These are phyloP conservation scores for Colletotrichum eleusines DNA, from an alignment of 2,329 filamentous ascomycete species.

Conservation along the genomic window DNA sequence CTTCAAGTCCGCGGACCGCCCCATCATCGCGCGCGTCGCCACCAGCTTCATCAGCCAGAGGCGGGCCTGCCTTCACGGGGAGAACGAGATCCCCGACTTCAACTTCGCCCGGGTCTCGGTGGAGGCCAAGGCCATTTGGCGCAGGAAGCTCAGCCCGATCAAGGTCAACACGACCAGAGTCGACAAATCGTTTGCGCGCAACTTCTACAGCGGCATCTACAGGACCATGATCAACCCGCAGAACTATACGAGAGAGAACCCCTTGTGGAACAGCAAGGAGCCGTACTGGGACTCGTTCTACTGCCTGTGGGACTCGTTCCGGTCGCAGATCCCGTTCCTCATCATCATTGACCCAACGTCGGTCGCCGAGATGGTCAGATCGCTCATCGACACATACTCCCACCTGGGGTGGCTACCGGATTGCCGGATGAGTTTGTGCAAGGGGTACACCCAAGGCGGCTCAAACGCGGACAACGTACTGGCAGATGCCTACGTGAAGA, in stretches of 20 bases:
- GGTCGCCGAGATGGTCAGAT: conserved; percentile 76
- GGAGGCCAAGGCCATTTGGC: conserved; percentile 70
- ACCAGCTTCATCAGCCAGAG: conserved; percentile 76
- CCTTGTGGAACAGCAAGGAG: conserved; percentile 72
- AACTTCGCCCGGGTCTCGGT: conserved; percentile 68
- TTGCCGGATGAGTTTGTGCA: conserved; percentile 81
- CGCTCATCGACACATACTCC: conserved; percentile 77
- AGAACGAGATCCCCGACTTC: conserved; percentile 76
- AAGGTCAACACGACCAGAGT: conserved; percentile 65
- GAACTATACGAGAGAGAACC: conserved; percentile 81
- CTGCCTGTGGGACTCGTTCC: conserved; percentile 80
- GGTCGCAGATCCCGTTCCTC: conserved; percentile 76
- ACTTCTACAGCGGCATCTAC: conserved; percentile 80
- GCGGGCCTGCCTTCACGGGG: conserved; percentile 76
- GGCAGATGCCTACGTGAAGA: conserved; percentile 76
- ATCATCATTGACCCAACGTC: conserved; percentile 74
- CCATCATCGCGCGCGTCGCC: conserved; percentile 74
- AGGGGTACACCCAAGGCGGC: conserved; percentile 80
- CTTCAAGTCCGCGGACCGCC: conserved; percentile 62
- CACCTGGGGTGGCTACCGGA: conserved; percentile 80
- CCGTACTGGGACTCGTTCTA: conserved; percentile 84
- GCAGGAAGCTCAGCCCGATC: conserved; percentile 70
- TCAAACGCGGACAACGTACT: conserved; percentile 80
- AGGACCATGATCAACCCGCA: conserved; percentile 79
- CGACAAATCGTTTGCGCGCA: conserved; percentile 65